Evolutionary conservation across 192 early-diverging fungal genomes (phyloP).

Genomic region (Coemansia furcata): DNA sequence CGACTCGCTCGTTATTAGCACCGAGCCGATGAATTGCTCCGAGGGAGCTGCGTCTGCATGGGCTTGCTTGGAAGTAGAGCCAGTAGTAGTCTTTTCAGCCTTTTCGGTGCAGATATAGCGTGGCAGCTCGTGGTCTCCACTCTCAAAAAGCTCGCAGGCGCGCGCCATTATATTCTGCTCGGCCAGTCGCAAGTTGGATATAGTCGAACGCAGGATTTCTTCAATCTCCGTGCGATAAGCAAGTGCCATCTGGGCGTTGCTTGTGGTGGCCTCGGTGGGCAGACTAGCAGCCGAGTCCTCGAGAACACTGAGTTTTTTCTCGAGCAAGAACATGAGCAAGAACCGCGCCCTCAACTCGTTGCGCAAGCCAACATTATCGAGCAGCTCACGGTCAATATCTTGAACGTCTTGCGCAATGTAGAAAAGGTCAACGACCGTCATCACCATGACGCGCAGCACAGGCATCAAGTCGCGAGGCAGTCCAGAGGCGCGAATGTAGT

Average conservation of each 20-base stretch:
- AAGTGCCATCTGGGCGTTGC: conserved; percentile 49
- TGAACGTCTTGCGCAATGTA: conserved; percentile 10
- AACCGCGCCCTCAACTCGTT: conserved; percentile 61
- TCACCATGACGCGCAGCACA: conserved; percentile 66
- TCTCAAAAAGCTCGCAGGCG: conserved; percentile 4
- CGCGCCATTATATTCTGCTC: conserved; percentile 8
- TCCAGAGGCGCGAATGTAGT: conserved; percentile 48
- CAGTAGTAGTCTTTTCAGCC: neutral
- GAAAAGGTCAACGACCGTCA: conserved; percentile 56
- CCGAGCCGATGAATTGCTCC: conserved; percentile 10
- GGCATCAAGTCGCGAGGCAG: conserved; percentile 54
- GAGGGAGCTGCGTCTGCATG: neutral
- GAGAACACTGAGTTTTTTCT: conserved; percentile 36
- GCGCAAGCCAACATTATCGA: conserved; percentile 51
- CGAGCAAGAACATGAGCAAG: conserved; percentile 49
- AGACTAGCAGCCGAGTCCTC: conserved; percentile 1
- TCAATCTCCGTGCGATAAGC: conserved; percentile 53
- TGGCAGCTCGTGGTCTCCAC: conserved; percentile 13
- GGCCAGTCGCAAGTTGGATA: conserved; percentile 1
- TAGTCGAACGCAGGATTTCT: conserved; percentile 18
- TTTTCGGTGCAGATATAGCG: conserved; percentile 3
- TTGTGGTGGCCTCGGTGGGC: conserved; percentile 2
- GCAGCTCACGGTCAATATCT: neutral
- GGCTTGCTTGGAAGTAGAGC: neutral
- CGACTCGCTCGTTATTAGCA: conserved; percentile 26